These are phyloP conservation scores for Millerozyma miso DNA, from an alignment of 805 yeast species.

Conservation along the genomic window DNA sequence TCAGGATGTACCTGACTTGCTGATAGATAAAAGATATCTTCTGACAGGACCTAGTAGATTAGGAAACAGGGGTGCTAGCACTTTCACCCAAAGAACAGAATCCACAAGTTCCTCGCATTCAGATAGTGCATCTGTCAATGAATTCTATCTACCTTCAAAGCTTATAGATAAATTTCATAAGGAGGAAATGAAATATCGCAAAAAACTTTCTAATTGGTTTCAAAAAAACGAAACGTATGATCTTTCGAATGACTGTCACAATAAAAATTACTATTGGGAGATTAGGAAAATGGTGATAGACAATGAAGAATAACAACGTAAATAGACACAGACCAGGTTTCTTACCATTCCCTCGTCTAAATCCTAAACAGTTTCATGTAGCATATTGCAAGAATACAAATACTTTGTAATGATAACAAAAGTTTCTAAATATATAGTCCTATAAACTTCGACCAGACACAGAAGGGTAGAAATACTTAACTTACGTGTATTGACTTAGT, in stretches of 20 bases:
- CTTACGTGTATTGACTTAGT: neutral
- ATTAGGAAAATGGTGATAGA: constrained; percentile 42
- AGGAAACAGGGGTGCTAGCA: constrained; percentile 27
- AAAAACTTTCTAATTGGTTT: constrained; percentile 38
- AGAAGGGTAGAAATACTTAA: neutral
- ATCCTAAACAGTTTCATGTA: no score
- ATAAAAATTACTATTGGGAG: constrained; percentile 36
- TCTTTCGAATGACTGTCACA: constrained; percentile 12
- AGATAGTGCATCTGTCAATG: constrained; percentile 15
- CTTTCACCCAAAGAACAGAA: constrained; percentile 33
- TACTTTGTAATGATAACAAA: neutral
- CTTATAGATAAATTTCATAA: constrained; percentile 27
- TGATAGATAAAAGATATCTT: constrained; percentile 1
- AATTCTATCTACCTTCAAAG: constrained; percentile 23
- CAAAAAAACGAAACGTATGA: constrained; percentile 24
- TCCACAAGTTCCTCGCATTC: constrained; percentile 23
- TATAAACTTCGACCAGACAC: neutral
- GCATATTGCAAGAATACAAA: neutral
- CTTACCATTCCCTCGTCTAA: no score
- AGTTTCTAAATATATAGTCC: neutral
- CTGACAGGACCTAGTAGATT: neutral
- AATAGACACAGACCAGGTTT: no score
- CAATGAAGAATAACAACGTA: constrained; percentile 14
- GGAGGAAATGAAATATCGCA: constrained; percentile 32
- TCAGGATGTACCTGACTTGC: constrained; percentile 33